Percentiles rank a stretch among this genome's conserved stretches.
These are phyloP conservation scores for Epichloe elymi DNA, from an alignment of 2,329 filamentous ascomycete genomes.

Conservation along the genomic window DNA sequence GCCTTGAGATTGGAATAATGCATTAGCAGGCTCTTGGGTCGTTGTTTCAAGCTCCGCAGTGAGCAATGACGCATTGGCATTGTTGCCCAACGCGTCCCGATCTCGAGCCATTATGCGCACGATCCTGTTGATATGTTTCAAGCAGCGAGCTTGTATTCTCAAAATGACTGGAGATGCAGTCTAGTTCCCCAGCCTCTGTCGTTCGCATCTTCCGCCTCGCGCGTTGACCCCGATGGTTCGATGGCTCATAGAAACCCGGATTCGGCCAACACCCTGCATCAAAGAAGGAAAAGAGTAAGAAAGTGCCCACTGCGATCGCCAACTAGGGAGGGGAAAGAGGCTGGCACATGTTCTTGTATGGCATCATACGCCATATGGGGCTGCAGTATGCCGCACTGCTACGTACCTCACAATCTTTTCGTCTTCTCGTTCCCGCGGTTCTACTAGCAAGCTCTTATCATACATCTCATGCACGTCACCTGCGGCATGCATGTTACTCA, in stretches of 20 bases:
- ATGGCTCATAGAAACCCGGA: conserved; percentile 42
- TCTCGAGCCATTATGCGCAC: background rate
- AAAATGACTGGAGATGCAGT: background rate
- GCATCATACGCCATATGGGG: too few species aligned
- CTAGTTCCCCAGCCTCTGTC: background rate
- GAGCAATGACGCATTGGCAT: too few species aligned
- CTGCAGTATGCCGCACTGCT: conserved; percentile 14
- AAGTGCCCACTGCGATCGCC: background rate
- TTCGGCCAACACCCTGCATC: conserved; percentile 43
- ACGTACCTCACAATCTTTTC: conserved; percentile 98
- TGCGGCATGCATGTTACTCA: conserved; percentile 90
- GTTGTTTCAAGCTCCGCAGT: background rate
- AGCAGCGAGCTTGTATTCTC: background rate
- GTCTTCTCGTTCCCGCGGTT: conserved; percentile 91
- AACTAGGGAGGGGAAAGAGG: background rate
- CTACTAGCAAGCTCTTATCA: conserved; percentile 85
- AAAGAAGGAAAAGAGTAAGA: conserved; percentile 5
- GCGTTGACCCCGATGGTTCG: background rate
- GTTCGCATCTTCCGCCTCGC: background rate
- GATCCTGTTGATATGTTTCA: background rate
- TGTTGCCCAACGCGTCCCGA: background rate
- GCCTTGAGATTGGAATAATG: background rate
- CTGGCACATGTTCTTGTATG: background rate
- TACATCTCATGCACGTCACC: conserved; percentile 99
- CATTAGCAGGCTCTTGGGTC: background rate